A percentile compares a stretch with the other conserved stretches of the same genome.
Conservation (phyloP, 2,329 filamentous ascomycete species). For the Hypoxylon sp. region DNA sequence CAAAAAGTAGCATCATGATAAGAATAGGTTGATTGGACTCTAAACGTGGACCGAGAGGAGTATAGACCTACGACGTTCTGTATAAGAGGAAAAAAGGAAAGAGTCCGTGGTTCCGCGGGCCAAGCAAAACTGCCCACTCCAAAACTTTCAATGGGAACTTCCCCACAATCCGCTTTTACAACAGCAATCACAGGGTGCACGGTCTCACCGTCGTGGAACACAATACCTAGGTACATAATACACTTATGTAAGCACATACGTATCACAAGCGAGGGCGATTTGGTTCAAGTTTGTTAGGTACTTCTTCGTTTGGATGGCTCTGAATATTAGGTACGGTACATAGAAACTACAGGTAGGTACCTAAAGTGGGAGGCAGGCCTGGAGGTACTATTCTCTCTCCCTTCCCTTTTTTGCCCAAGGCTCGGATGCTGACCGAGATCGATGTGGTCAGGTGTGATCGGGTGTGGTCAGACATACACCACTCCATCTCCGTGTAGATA, state of each 20-base stretch:
- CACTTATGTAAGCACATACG: constrained; percentile 17
- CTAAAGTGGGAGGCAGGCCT: constrained; percentile 8
- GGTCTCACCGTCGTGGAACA: constrained; percentile 35
- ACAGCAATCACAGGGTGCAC: constrained; percentile 16
- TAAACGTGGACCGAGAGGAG: constrained; percentile 3
- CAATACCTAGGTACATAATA: neutral
- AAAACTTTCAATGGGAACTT: constrained; percentile 13
- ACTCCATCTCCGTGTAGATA: constrained; percentile 9
- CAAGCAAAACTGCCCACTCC: constrained; percentile 7
- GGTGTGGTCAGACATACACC: constrained; percentile 12
- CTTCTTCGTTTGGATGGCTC: constrained; percentile 1
- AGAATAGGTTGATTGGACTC: constrained; percentile 20
- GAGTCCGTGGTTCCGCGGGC: constrained; percentile 30
- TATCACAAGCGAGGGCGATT: neutral
- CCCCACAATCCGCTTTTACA: constrained; percentile 31
- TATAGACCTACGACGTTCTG: constrained; percentile 23
- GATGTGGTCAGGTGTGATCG: constrained; percentile 4
- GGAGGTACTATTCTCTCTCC: neutral
- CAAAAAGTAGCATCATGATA: constrained; percentile 15
- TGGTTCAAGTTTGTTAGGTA: constrained; percentile 1
- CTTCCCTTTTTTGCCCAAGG: constrained; percentile 6
- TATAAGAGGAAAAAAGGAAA: constrained; percentile 26
- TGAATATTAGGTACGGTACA: constrained; percentile 1
- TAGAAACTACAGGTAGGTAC: constrained; percentile 9
- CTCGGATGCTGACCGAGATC: constrained; percentile 23